phyloP scores from a whole-genome alignment of 441 rosid species.

The Pelargonium citronellum region DNA sequence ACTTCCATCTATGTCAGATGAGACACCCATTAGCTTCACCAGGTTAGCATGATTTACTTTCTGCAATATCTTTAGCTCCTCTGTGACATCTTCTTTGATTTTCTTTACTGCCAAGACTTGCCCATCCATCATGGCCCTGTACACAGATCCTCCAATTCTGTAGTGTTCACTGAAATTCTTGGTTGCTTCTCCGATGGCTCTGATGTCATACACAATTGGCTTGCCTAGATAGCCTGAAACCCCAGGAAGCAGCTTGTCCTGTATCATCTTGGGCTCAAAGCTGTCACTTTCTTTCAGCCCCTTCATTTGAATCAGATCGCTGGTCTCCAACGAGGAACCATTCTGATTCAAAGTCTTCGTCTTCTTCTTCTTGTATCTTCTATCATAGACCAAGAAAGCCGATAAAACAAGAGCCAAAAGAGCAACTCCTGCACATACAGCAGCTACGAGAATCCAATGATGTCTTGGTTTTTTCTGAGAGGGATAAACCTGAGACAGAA shows the following conservation, averaged over 20 bases:
- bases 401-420: slow-evolving; percentile 24
- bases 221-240: slow-evolving; percentile 46
- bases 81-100: slow-evolving; percentile 33
- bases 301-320: slow-evolving; percentile 30
- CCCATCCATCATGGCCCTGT: slow-evolving; percentile 38
- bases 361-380: slow-evolving; percentile 14
- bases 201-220: slow-evolving; percentile 35
- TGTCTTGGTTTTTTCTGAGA: slow-evolving; percentile 14
- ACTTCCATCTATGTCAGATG: slow-evolving; percentile 32
- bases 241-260: slow-evolving; percentile 41
- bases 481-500: slow-evolving; percentile 29
- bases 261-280: slow-evolving; percentile 32
- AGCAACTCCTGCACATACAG: slow-evolving; percentile 20
- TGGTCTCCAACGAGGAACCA: slow-evolving; percentile 32
- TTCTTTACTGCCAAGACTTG: slow-evolving; percentile 45
- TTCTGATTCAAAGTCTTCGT: slow-evolving; percentile 25
- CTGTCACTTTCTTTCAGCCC: slow-evolving; percentile 19
- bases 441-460: slow-evolving; percentile 17
- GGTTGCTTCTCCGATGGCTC: slow-evolving; percentile 43
- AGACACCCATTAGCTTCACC: slow-evolving; percentile 48
- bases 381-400: slow-evolving; percentile 20
- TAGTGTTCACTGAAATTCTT: slow-evolving; percentile 35
- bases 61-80: slow-evolving; percentile 45
- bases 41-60: slow-evolving; percentile 57
- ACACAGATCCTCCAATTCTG: slow-evolving; percentile 45